Conservation (phyloP, 768 basidiomycete genomes). For the Macrolepiota albuminosa region DNA sequence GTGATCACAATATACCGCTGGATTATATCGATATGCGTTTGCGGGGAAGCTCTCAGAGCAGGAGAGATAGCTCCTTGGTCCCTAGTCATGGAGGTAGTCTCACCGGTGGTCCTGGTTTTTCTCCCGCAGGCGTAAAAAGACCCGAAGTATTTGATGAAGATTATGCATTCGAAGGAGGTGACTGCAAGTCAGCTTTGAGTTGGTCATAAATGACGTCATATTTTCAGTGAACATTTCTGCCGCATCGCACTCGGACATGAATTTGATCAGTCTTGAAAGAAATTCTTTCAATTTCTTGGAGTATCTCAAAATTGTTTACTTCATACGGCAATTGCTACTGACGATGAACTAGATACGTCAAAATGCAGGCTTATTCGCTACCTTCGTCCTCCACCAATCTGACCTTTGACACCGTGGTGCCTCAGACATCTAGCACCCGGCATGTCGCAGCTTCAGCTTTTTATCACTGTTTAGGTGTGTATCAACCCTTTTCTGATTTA, state of each 20-base stretch:
- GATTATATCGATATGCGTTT: constrained; percentile 50
- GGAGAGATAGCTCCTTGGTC: constrained; percentile 52
- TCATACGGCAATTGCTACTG: neutral
- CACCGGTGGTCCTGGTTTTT: constrained; percentile 38
- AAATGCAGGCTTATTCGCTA: constrained; percentile 66
- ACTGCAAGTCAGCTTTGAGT: neutral
- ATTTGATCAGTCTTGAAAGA: constrained; percentile 59
- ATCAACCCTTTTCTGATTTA: neutral
- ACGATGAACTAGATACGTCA: constrained; percentile 52
- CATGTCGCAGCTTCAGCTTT: constrained; percentile 80
- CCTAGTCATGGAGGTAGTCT: constrained; percentile 43
- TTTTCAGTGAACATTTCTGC: constrained; percentile 16
- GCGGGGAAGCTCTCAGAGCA: constrained; percentile 50
- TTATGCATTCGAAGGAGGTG: constrained; percentile 67
- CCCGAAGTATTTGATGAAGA: constrained; percentile 51
- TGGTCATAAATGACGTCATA: neutral
- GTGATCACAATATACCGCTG: constrained; percentile 39
- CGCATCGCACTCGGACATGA: constrained; percentile 54
- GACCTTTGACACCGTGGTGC: constrained; percentile 63
- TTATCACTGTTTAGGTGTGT: constrained; percentile 79
- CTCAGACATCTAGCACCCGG: constrained; percentile 58
- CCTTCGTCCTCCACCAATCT: constrained; percentile 42
- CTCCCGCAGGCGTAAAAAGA: constrained; percentile 44
- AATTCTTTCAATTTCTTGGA: constrained; percentile 80
- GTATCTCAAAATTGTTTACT: constrained; percentile 32